These are phyloP conservation scores for Nakazawaea peltata DNA, from an alignment of 805 yeast species.

Conservation along the genomic window DNA sequence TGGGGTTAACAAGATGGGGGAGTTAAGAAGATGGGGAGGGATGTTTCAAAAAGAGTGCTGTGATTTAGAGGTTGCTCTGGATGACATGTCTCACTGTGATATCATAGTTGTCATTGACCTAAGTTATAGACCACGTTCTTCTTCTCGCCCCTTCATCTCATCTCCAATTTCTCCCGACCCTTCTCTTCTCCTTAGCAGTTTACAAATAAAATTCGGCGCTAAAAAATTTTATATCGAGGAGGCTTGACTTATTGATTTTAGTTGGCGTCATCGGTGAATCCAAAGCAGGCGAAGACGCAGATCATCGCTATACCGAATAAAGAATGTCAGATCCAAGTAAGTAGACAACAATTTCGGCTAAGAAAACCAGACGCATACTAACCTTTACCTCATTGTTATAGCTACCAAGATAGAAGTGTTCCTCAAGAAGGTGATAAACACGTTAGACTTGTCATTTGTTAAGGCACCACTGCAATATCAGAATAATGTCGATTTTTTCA, in stretches of 20 bases:
- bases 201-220: not conserved
- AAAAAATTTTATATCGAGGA: not conserved
- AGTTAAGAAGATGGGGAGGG: no score
- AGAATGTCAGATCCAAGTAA: conserved; percentile 10
- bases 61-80: no score
- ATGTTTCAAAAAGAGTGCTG: no score
- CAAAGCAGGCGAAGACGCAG: not conserved
- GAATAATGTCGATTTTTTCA: conserved; percentile 14
- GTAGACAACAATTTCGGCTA: not conserved
- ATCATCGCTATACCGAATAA: not conserved
- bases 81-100: no score
- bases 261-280: no score
- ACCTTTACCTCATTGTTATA: not conserved
- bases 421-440: conserved; percentile 16
- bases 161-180: not conserved
- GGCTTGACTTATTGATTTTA: conserved; percentile 1
- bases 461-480: conserved; percentile 9
- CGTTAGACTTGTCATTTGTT: conserved; percentile 17
- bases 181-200: no score
- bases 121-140: no score
- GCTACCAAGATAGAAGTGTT: conserved; percentile 16
- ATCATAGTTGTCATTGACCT: no score
- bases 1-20: no score
- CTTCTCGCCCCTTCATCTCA: no score
- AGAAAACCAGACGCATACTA: conserved; percentile 1